A percentile compares a stretch with the other conserved stretches of the same genome.
Evolutionary conservation across 208 protist genomes (phyloP).

Genomic region (Wallacemonas collosoma): DNA sequence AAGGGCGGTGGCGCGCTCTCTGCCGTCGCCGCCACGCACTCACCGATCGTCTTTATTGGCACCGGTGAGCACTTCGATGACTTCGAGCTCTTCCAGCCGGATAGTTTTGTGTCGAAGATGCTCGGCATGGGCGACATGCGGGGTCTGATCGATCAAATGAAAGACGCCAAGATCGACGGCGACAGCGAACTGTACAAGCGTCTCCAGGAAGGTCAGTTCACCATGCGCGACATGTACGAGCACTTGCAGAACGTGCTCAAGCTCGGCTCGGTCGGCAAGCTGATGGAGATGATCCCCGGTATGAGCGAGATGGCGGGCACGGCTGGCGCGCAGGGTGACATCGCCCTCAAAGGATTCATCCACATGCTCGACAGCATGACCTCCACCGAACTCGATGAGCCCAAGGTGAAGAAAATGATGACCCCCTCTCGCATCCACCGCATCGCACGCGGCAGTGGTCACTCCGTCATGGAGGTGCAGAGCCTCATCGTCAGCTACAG

Average conservation of each 20-base stretch:
- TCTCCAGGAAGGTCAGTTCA: conserved; percentile 93
- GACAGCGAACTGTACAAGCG: conserved; percentile 90
- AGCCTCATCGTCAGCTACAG: conserved; percentile 81
- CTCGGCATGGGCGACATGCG: conserved; percentile 97
- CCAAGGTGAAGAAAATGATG: conserved; percentile 92
- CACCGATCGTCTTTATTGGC: conserved; percentile 99
- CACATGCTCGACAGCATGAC: conserved; percentile 98
- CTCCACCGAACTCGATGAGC: conserved; percentile 88
- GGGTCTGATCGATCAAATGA: conserved; percentile 91
- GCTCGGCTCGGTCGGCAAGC: conserved; percentile 94
- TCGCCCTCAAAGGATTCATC: conserved; percentile 92
- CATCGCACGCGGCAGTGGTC: conserved; percentile 85
- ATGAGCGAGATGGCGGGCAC: conserved; percentile 73
- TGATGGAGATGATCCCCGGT: conserved; percentile 94
- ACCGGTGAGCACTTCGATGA: conserved; percentile 98
- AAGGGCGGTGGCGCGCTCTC: conserved; percentile 98
- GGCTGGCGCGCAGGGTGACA: conserved; percentile 65
- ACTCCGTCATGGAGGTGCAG: conserved; percentile 74
- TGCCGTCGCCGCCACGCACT: conserved; percentile 97
- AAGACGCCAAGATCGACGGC: conserved; percentile 88
- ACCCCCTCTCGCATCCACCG: conserved; percentile 83
- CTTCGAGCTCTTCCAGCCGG: conserved; percentile 93
- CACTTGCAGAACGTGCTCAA: conserved; percentile 95
- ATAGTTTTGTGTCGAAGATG: conserved; percentile 91
- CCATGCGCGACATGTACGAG: conserved; percentile 97